phyloP scores from a whole-genome alignment of 73 alveolate species.

The Paraurostyla sp. region DNA sequence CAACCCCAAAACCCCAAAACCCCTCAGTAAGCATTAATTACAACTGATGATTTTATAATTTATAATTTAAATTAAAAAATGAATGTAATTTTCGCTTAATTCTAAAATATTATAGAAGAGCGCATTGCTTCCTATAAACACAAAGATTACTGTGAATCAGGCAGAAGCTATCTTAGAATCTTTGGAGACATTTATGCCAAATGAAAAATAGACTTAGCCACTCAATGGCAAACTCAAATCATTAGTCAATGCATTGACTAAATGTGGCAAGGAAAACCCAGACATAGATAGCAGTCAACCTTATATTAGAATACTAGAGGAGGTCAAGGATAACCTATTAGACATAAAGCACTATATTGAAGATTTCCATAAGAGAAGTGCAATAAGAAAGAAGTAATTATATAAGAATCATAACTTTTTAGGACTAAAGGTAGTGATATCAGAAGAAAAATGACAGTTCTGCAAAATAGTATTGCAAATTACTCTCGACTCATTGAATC shows the following conservation, averaged over 20 bases:
- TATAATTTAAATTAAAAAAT: too few species aligned
- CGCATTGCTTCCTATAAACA: constrained; percentile 25
- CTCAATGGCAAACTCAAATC: not conserved
- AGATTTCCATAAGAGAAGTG: not conserved
- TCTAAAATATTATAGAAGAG: too few species aligned
- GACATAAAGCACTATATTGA: not conserved
- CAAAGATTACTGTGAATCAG: not conserved
- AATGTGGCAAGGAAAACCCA: constrained; percentile 8
- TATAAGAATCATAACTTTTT: not conserved
- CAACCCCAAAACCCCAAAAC: too few species aligned
- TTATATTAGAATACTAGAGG: constrained; percentile 29
- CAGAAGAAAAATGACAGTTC: not conserved
- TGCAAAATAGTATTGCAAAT: constrained; percentile 26
- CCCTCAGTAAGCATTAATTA: too few species aligned
- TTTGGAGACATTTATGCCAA: constrained; percentile 3
- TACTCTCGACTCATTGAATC: constrained; percentile 23
- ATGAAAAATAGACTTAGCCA: constrained; percentile 12
- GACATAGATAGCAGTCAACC: constrained; percentile 14
- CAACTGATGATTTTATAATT: too few species aligned
- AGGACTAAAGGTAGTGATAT: constrained; percentile 33
- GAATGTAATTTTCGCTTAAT: too few species aligned
- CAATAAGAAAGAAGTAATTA: not conserved
- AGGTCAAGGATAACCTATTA: constrained; percentile 9
- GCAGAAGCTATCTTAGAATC: constrained; percentile 10
- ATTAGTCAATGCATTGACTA: not conserved